These are phyloP conservation scores for Hirsutella minnesotensis DNA, from an alignment of 2,329 filamentous ascomycete genomes.

Conservation along the genomic window DNA sequence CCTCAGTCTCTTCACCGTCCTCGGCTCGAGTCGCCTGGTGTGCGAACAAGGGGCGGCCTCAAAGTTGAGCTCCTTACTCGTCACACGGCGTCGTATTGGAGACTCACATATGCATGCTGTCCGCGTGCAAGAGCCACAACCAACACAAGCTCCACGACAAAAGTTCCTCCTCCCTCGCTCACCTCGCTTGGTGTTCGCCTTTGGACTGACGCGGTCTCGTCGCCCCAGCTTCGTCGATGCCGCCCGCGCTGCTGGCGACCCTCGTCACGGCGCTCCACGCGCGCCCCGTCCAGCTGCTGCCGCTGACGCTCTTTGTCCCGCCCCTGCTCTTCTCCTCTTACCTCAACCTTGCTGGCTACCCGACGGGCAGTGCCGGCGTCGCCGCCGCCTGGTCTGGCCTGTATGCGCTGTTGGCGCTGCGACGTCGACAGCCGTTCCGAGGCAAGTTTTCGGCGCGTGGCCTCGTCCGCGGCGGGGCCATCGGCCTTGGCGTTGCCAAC, in stretches of 20 bases:
- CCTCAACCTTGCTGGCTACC: slow-evolving; percentile 47
- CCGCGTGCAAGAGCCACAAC: too few relatives aligned
- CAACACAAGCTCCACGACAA: neutral
- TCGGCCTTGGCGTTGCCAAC: slow-evolving; percentile 38
- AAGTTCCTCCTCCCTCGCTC: neutral
- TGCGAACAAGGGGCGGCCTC: too few relatives aligned
- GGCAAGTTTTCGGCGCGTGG: slow-evolving; percentile 35
- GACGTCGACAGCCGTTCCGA: slow-evolving; percentile 28
- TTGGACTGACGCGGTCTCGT: too few relatives aligned
- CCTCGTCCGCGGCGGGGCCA: slow-evolving; percentile 35
- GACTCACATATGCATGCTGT: too few relatives aligned
- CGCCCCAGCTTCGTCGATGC: slow-evolving; percentile 36
- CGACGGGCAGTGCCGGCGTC: slow-evolving; percentile 43
- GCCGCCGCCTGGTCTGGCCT: slow-evolving; percentile 44
- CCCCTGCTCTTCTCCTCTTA: slow-evolving; percentile 45
- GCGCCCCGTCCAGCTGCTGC: slow-evolving; percentile 38
- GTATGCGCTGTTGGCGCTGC: slow-evolving; percentile 43
- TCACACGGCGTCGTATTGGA: too few relatives aligned
- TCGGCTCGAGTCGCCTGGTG: neutral
- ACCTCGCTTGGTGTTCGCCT: too few relatives aligned
- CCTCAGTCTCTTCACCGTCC: too few relatives aligned
- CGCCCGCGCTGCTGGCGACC: slow-evolving; percentile 42
- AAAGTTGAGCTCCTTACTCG: too few relatives aligned
- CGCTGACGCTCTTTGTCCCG: slow-evolving; percentile 39
- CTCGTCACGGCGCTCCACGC: slow-evolving; percentile 44